Conservation (phyloP, 2,329 filamentous ascomycete genomes). For the Xylaria sp. region DNA sequence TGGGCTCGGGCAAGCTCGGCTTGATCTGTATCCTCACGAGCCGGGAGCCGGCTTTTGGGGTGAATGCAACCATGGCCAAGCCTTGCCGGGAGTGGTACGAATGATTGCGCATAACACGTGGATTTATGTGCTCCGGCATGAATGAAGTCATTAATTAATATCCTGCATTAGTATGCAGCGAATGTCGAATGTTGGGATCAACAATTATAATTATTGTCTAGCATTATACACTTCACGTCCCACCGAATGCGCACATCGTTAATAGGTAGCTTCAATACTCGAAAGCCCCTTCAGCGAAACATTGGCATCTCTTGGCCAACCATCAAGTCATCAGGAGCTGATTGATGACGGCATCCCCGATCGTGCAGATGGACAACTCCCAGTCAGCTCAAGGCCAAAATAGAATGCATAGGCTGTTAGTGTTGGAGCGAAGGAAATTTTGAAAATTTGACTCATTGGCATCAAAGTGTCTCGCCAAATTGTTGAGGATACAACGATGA, state of each 20-base stretch:
- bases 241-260: background rate
- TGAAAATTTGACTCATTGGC: background rate
- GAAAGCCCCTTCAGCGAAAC: background rate
- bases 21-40: background rate
- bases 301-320: background rate
- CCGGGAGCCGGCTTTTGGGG: background rate
- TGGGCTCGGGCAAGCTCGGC: constrained; percentile 19
- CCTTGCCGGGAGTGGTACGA: background rate
- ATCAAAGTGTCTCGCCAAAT: background rate
- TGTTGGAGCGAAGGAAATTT: background rate
- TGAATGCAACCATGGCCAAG: background rate
- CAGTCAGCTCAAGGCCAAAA: constrained; percentile 12
- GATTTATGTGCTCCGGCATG: background rate
- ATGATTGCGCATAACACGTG: background rate
- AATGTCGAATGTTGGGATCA: background rate
- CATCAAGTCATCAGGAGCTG: background rate
- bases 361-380: constrained; percentile 3
- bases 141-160: constrained; percentile 6
- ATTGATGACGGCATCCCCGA: background rate
- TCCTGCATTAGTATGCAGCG: background rate
- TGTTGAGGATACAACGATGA: constrained; percentile 1
- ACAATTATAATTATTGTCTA: background rate
- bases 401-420: constrained; percentile 16
- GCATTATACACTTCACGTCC: background rate
- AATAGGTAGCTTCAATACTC: background rate